Evolutionary conservation across 805 yeast genomes (phyloP).

Genomic region (Schizosaccharomyces japonicus): DNA sequence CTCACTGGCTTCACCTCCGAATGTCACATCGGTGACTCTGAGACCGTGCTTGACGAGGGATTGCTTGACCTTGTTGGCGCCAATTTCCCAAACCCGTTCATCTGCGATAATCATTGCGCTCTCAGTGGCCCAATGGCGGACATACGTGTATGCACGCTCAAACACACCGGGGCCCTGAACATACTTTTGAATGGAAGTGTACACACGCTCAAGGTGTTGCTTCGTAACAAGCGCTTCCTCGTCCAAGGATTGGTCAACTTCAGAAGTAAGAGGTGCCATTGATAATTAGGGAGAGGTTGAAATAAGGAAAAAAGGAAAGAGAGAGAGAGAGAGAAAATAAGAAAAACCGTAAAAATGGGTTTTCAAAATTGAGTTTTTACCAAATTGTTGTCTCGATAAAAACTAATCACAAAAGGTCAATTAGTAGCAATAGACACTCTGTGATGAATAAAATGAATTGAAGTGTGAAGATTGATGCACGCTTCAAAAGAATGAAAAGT

Average conservation of each 20-base stretch:
- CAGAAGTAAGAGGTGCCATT: neutral
- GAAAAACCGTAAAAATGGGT: neutral
- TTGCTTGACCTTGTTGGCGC: neutral
- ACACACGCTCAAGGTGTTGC: neutral
- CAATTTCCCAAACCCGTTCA: neutral
- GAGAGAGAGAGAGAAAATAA: neutral
- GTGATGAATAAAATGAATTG: too few relatives aligned
- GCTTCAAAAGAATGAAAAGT: too few relatives aligned
- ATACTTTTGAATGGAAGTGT: neutral
- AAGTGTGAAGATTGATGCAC: too few relatives aligned
- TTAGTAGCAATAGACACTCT: too few relatives aligned
- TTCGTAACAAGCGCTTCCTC: neutral
- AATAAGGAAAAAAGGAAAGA: neutral
- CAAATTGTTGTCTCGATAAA: too few relatives aligned
- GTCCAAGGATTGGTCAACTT: neutral
- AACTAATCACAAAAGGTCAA: too few relatives aligned
- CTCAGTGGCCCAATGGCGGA: neutral
- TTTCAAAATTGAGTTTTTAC: neutral
- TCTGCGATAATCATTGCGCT: neutral
- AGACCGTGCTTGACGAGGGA: neutral
- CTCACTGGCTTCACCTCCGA: neutral
- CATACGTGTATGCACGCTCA: neutral
- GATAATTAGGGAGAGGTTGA: neutral
- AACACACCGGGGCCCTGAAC: slow-evolving; percentile 2
- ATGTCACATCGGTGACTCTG: neutral